These are phyloP conservation scores for Solanum aculeatissimum DNA, from an alignment of 305 asterid genomes.

Conservation along the genomic window DNA sequence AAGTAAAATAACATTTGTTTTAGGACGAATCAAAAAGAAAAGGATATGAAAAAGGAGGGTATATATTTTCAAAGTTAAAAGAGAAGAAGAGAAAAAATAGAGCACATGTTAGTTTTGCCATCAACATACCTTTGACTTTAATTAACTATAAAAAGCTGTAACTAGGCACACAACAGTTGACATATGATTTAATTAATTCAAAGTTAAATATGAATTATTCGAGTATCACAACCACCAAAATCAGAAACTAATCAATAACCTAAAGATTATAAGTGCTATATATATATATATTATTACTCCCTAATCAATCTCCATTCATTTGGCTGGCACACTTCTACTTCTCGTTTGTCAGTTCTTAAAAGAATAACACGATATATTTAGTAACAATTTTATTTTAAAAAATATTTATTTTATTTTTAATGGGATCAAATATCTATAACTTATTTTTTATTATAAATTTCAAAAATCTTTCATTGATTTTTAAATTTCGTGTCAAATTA, in stretches of 20 bases:
- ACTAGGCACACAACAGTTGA: not conserved
- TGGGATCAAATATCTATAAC: not conserved
- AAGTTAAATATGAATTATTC: not conserved
- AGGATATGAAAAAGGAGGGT: no score
- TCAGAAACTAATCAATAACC: not conserved
- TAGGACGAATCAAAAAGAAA: no score
- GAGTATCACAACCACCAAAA: not conserved
- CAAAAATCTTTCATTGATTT: no score
- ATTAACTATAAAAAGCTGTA: no score
- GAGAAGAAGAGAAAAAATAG: not conserved
- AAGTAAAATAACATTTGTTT: no score
- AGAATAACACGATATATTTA: not conserved
- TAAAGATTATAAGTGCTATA: not conserved
- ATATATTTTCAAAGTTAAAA: no score
- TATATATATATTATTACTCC: not conserved
- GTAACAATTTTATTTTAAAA: not conserved
- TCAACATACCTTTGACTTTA: no score
- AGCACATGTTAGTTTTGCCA: no score
- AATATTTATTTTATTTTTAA: rapidly evolving
- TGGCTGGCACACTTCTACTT: no score
- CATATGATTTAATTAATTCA: not conserved
- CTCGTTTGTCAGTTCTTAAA: no score
- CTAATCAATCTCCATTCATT: not conserved
- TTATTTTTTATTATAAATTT: not conserved
- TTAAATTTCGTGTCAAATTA: no score